Conservation (phyloP, 768 basidiomycete genomes). For the Trametes maxima region DNA sequence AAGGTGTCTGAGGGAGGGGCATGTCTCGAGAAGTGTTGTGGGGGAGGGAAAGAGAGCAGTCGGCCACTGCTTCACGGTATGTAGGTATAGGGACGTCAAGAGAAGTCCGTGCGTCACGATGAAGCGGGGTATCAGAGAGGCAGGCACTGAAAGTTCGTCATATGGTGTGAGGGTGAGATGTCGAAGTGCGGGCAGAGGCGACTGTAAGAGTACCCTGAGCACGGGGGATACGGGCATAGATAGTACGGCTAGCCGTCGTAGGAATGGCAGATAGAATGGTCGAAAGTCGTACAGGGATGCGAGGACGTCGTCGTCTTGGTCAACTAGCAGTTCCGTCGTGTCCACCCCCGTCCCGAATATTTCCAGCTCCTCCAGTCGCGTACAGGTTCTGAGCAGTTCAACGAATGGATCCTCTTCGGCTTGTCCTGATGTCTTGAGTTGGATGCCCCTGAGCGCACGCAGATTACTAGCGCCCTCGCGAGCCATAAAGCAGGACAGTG, state of each 20-base stretch:
- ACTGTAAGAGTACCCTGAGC: conserved; percentile 57
- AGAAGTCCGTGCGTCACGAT: conserved; percentile 58
- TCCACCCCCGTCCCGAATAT: conserved; percentile 63
- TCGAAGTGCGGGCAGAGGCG: conserved; percentile 61
- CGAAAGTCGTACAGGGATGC: conserved; percentile 34
- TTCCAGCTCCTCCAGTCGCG: conserved; percentile 63
- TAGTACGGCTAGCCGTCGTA: conserved; percentile 62
- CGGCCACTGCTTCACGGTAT: conserved; percentile 60
- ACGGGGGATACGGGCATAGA: conserved; percentile 70
- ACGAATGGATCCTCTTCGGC: conserved; percentile 57
- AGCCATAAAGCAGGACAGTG: conserved; percentile 50
- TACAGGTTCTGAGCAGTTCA: conserved; percentile 54
- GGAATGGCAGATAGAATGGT: conserved; percentile 55
- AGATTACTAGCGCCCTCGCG: conserved; percentile 55
- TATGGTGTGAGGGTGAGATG: conserved; percentile 76
- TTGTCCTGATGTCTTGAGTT: conserved; percentile 36
- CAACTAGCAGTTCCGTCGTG: conserved; percentile 47
- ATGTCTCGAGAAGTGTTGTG: conserved; percentile 28
- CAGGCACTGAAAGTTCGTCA: conserved; percentile 63
- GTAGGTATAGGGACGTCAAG: conserved; percentile 64
- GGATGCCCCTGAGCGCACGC: conserved; percentile 55
- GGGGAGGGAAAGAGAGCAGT: conserved; percentile 32
- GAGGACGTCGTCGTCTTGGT: conserved; percentile 16
- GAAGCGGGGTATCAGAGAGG: conserved; percentile 58
- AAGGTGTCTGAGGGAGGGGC: conserved; percentile 55